Evolutionary conservation across 306 rosid genomes (phyloP).

Genomic region (Corylus heterophylla): DNA sequence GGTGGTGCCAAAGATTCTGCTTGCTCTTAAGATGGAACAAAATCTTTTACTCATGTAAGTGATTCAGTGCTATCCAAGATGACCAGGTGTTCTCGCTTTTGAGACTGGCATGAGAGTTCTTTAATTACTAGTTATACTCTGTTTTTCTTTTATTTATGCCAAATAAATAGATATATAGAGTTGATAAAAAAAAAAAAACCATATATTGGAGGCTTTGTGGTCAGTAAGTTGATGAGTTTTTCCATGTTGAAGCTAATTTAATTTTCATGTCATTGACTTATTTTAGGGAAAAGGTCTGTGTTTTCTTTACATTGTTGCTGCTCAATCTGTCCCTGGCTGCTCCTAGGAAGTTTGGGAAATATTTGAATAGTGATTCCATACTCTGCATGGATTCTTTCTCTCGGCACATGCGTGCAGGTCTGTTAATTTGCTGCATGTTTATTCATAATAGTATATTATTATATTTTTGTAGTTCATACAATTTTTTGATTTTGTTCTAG

Average conservation of each 20-base stretch:
- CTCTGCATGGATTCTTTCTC: slow-evolving; percentile 60
- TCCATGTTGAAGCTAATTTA: not conserved
- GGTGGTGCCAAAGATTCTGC: slow-evolving; percentile 59
- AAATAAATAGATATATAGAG: not conserved
- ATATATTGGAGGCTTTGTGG: not conserved
- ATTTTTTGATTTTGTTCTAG: slow-evolving; percentile 3
- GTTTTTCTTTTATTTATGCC: not conserved
- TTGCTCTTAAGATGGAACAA: slow-evolving; percentile 55
- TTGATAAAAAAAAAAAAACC: not conserved
- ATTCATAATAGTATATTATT: not conserved
- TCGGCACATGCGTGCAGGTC: slow-evolving; percentile 58
- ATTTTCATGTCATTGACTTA: slow-evolving; percentile 23
- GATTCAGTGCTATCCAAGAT: slow-evolving; percentile 17
- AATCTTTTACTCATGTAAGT: slow-evolving; percentile 60
- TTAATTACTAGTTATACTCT: slow-evolving; percentile 13
- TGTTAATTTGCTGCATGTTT: slow-evolving; percentile 15
- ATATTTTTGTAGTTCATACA: not conserved
- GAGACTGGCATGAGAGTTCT: not conserved
- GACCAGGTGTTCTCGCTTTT: slow-evolving; percentile 7
- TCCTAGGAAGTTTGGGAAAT: slow-evolving; percentile 46
- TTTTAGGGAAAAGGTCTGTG: slow-evolving; percentile 73
- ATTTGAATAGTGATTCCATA: slow-evolving; percentile 40
- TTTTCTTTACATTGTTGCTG: slow-evolving; percentile 62
- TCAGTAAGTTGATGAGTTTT: not conserved
- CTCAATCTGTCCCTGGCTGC: slow-evolving; percentile 53